Evolutionary conservation across 139 green algal genomes (phyloP).

Genomic region (Chlorella vulgaris): DNA sequence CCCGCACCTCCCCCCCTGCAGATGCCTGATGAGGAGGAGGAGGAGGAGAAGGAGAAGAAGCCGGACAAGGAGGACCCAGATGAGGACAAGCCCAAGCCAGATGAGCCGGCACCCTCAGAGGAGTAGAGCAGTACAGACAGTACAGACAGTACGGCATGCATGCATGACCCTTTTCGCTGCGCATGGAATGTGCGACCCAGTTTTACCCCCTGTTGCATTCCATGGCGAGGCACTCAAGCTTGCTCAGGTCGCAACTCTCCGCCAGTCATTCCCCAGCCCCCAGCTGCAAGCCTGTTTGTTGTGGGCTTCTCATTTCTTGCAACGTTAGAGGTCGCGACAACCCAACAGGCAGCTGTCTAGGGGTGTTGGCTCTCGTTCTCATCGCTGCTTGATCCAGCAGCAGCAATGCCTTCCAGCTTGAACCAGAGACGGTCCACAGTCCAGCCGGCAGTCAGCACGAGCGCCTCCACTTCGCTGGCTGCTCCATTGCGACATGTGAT

Average conservation of each 20-base stretch:
- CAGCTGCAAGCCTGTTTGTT: no score
- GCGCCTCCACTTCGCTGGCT: no score
- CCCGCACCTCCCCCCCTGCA: no score
- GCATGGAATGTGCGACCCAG: background rate
- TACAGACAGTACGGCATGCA: background rate
- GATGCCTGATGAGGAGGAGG: conserved; percentile 88
- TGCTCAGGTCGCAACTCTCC: no score
- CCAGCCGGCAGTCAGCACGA: no score
- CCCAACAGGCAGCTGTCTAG: background rate
- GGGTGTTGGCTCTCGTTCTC: background rate
- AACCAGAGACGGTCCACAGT: no score
- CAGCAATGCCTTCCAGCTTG: no score
- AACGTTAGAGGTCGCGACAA: no score
- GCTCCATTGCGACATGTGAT: no score
- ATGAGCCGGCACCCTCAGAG: conserved; percentile 39
- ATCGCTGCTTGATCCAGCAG: background rate
- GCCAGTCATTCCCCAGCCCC: no score
- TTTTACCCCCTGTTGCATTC: background rate
- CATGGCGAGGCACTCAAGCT: no score
- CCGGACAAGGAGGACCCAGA: conserved; percentile 78
- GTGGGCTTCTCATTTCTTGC: no score
- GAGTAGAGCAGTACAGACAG: background rate
- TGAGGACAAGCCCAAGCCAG: conserved; percentile 59
- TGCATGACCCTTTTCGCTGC: background rate
- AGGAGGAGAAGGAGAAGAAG: conserved; percentile 84